phyloP scores from a whole-genome alignment of 208 protist species.

The Phytomonas sp. region DNA sequence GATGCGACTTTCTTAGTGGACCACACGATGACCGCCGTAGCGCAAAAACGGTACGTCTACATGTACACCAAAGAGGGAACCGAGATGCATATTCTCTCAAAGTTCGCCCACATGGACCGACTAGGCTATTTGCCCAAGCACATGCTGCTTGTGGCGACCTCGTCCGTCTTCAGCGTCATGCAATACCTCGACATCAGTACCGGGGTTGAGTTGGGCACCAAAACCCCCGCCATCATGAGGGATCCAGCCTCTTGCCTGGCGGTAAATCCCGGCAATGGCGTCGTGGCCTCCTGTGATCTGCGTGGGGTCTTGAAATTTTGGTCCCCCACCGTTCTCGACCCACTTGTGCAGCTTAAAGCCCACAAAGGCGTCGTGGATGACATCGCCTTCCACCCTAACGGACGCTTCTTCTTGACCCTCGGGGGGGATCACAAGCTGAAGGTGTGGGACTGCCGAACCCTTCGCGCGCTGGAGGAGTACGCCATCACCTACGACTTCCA shows the following conservation, averaged over 20 bases:
- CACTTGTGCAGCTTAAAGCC: slow-evolving; percentile 93
- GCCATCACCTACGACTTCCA: slow-evolving; percentile 74
- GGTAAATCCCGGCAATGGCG: slow-evolving; percentile 92
- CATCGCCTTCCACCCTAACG: slow-evolving; percentile 80
- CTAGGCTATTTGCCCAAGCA: slow-evolving; percentile 97
- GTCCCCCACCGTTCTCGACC: slow-evolving; percentile 91
- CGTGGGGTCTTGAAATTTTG: slow-evolving; percentile 95
- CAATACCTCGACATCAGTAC: slow-evolving; percentile 95
- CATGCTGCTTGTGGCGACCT: slow-evolving; percentile 92
- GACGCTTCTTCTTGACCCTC: slow-evolving; percentile 93
- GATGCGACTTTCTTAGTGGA: slow-evolving; percentile 96
- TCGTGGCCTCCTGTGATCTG: slow-evolving; percentile 89
- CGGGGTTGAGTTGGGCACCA: slow-evolving; percentile 81
- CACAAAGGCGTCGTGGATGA: slow-evolving; percentile 88
- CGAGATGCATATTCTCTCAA: slow-evolving; percentile 95
- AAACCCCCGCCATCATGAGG: slow-evolving; percentile 64
- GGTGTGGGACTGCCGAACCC: slow-evolving; percentile 97
- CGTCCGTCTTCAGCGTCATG: slow-evolving; percentile 77
- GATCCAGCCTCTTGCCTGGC: slow-evolving; percentile 79
- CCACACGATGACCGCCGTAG: slow-evolving; percentile 96
- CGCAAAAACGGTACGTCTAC: slow-evolving; percentile 98
- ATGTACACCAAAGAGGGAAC: slow-evolving; percentile 97
- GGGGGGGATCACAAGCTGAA: slow-evolving; percentile 95
- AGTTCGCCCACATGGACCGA: slow-evolving; percentile 90
- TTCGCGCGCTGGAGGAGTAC: slow-evolving; percentile 85